These are phyloP conservation scores for Tricholomella constricta DNA, from an alignment of 768 basidiomycete genomes.

Conservation along the genomic window DNA sequence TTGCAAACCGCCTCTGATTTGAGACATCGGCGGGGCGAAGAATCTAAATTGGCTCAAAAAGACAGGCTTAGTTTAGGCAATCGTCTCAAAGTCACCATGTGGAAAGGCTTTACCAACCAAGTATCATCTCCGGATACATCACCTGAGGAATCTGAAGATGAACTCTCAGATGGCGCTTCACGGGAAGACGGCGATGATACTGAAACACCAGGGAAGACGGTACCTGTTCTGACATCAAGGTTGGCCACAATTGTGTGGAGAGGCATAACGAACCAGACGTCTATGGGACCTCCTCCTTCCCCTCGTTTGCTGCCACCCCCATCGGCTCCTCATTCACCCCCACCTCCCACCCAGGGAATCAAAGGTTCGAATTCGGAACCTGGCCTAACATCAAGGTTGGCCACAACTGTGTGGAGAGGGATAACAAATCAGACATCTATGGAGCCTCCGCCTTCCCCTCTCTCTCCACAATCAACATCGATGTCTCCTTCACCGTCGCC, in stretches of 20 bases:
- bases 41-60: constrained; percentile 30
- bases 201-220: constrained; percentile 34
- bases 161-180: constrained; percentile 17
- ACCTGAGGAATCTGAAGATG: constrained; percentile 37
- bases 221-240: constrained; percentile 46
- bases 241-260: constrained; percentile 71
- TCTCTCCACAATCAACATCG: constrained; percentile 34
- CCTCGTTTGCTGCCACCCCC: constrained; percentile 38
- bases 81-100: constrained; percentile 59
- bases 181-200: constrained; percentile 48
- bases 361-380: constrained; percentile 4
- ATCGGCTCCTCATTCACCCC: constrained; percentile 20
- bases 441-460: constrained; percentile 53
- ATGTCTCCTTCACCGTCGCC: constrained; percentile 23
- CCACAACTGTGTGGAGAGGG: constrained; percentile 73
- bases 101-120: constrained; percentile 69
- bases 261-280: constrained; percentile 74
- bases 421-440: constrained; percentile 75
- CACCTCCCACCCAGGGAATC: constrained; percentile 15
- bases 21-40: constrained; percentile 48
- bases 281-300: constrained; percentile 64
- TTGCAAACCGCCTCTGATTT: constrained; percentile 70
- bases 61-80: constrained; percentile 50
- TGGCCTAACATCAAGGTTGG: constrained; percentile 53
- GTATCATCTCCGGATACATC: constrained; percentile 38